phyloP scores from a whole-genome alignment of 371 early-diverging fungal species.

The Nematocida homosporus region DNA sequence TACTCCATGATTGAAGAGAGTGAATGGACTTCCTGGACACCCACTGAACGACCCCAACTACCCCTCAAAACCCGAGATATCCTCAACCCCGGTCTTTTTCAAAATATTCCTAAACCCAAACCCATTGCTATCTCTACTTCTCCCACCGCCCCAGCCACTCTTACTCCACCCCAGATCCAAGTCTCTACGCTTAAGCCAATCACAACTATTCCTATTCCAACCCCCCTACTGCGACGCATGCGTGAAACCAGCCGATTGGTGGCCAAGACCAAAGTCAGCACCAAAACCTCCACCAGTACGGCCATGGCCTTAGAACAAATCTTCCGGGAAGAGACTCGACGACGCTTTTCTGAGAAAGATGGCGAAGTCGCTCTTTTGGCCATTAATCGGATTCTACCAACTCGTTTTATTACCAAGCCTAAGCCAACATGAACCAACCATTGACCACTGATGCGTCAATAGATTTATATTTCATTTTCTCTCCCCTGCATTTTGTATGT shows the following conservation, averaged over 20 bases:
- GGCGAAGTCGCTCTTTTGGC: slow-evolving; percentile 9
- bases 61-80: not conserved
- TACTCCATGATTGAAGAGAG: slow-evolving; percentile 15
- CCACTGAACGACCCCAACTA: not conserved
- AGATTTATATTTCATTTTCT: slow-evolving; percentile 42
- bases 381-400: slow-evolving; percentile 27
- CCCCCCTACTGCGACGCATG: slow-evolving; percentile 13
- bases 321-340: slow-evolving; percentile 43
- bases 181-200: not conserved
- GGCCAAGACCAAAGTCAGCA: slow-evolving; percentile 13
- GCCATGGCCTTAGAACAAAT: slow-evolving; percentile 25
- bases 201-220: slow-evolving; percentile 23
- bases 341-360: slow-evolving; percentile 30
- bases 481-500: slow-evolving; percentile 45
- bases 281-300: not conserved
- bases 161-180: slow-evolving; percentile 6
- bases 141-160: not conserved
- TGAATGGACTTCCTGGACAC: not conserved
- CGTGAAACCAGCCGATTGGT: slow-evolving; percentile 46
- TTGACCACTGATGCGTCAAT: not conserved
- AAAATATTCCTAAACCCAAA: not conserved
- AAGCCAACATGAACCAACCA: not conserved
- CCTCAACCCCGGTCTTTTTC: slow-evolving; percentile 11
- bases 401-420: slow-evolving; percentile 23
- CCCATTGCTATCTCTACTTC: not conserved